Evolutionary conservation across 257 asterid species (phyloP).

Genomic region (Misopates orontium): DNA sequence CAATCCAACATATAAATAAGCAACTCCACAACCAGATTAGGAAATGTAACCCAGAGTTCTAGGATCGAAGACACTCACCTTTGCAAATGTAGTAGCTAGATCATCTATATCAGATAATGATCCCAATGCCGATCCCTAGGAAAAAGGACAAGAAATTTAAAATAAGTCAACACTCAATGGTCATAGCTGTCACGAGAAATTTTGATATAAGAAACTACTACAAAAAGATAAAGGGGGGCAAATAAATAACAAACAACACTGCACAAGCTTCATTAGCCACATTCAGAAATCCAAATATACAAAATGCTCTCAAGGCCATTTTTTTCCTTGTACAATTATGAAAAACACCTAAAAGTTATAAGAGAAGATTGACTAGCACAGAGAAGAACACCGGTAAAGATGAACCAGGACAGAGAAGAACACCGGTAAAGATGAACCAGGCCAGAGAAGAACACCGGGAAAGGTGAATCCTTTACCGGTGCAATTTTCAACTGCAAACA

Average conservation of each 20-base stretch:
- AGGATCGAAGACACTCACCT: conserved; percentile 49
- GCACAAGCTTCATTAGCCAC: conserved; percentile 6
- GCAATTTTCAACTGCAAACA: too few species aligned
- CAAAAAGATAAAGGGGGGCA: background rate
- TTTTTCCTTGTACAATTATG: background rate
- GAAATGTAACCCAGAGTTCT: conserved; percentile 7
- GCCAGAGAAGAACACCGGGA: too few species aligned
- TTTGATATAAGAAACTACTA: conserved; percentile 4
- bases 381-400: conserved; percentile 3
- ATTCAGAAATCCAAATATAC: background rate
- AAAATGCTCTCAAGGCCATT: conserved; percentile 5
- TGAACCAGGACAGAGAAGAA: background rate
- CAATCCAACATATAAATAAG: background rate
- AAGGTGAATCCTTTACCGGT: too few species aligned
- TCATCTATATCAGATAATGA: conserved; percentile 84
- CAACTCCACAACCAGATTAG: conserved; percentile 15
- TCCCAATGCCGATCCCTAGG: conserved; percentile 79
- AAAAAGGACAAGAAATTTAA: conserved; percentile 8
- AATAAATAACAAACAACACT: conserved; percentile 10
- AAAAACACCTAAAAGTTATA: background rate
- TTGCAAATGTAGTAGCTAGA: conserved; percentile 88
- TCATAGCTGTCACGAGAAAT: background rate
- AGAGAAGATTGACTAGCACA: background rate
- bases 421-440: too few species aligned
- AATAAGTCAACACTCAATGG: conserved; percentile 4